phyloP scores from a whole-genome alignment of 2,329 filamentous ascomycete genomes.

The Xylaria sp. region DNA sequence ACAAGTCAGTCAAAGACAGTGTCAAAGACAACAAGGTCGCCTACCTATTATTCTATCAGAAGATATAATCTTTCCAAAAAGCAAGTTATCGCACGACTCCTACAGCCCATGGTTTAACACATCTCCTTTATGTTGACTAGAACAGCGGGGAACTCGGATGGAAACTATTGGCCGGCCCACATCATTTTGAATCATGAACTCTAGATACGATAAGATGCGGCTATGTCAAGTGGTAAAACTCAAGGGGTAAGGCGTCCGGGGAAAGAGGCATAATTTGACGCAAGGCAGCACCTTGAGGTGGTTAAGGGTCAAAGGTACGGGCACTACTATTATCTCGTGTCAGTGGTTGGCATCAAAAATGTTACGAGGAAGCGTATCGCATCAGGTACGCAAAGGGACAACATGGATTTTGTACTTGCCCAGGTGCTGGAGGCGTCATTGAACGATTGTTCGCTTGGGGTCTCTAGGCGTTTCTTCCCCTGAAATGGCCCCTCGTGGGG shows the following conservation, averaged over 20 bases:
- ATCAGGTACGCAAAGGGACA: conserved; percentile 21
- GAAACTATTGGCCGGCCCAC: neutral
- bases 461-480: conserved; percentile 7
- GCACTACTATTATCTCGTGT: conserved; percentile 8
- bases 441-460: conserved; percentile 1
- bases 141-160: neutral
- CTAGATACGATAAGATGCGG: conserved; percentile 7
- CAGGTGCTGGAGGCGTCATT: conserved; percentile 4
- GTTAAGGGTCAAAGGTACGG: conserved; percentile 2
- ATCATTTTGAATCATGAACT: conserved; percentile 4
- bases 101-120: neutral
- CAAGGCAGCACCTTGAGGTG: conserved; percentile 2
- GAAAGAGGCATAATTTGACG: neutral
- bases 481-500: neutral
- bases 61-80: conserved; percentile 58
- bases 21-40: conserved; percentile 96
- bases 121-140: neutral
- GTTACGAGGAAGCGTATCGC: conserved; percentile 20
- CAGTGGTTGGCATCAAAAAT: neutral
- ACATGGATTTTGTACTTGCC: conserved; percentile 1
- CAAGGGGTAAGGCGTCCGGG: conserved; percentile 19
- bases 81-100: neutral
- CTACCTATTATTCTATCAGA: conserved; percentile 95
- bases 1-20: conserved; percentile 68
- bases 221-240: conserved; percentile 17